Percentiles rank a stretch among this genome's conserved stretches.
Evolutionary conservation across 169 alveolate species (phyloP).

Genomic region (Plasmodium gonderi): DNA sequence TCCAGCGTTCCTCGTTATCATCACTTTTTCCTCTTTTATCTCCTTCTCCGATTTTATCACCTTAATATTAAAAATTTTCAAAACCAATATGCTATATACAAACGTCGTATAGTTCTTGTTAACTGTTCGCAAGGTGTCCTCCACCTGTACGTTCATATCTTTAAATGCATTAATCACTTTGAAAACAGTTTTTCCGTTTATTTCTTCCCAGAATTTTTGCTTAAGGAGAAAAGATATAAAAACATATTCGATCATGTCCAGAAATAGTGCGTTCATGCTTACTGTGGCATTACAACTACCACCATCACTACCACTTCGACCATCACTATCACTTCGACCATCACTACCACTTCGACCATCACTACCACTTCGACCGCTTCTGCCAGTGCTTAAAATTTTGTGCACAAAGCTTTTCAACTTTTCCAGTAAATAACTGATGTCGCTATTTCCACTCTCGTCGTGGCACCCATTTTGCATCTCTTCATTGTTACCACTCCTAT

Average conservation of each 20-base stretch:
- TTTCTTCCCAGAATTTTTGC: not conserved
- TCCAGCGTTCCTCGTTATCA: not conserved
- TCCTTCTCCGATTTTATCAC: not conserved
- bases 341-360: no score
- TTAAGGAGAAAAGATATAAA: conserved; percentile 25
- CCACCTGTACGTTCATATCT: not conserved
- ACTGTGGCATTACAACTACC: not conserved
- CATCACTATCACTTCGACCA: no score
- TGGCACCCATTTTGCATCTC: not conserved
- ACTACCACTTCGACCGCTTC: not conserved
- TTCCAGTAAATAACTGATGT: not conserved
- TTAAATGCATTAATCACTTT: not conserved
- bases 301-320: not conserved
- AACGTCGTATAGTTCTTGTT: conserved; percentile 5
- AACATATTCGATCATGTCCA: conserved; percentile 40
- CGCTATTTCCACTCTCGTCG: not conserved
- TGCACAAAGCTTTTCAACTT: not conserved
- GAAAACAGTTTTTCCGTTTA: not conserved
- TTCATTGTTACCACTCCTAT: not conserved
- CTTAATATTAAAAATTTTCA: not conserved
- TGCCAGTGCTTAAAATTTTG: not conserved
- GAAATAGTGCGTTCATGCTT: conserved; percentile 11
- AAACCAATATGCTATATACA: not conserved
- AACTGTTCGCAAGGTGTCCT: not conserved
- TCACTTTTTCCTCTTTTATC: not conserved